A percentile compares a stretch with the other conserved stretches of the same genome.
phyloP scores from a whole-genome alignment of 2,329 filamentous ascomycete species.

The Exserohilum rostratum region DNA sequence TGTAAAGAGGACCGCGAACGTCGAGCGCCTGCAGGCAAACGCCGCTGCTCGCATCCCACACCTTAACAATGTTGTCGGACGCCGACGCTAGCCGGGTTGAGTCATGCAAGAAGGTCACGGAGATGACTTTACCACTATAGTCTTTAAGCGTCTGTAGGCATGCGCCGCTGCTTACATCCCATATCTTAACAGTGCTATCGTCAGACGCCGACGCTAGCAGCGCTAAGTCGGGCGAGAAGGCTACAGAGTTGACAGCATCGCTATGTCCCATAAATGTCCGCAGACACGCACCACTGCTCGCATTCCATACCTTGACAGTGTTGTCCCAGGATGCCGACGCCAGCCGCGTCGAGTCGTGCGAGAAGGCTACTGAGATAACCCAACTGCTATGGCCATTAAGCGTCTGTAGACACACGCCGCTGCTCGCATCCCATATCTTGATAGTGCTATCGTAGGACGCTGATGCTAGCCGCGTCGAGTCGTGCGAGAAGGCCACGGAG shows the following conservation, averaged over 20 bases:
- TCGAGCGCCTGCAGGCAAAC: neutral
- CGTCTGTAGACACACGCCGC: neutral
- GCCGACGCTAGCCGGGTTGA: constrained; percentile 4
- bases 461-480: neutral
- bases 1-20: constrained; percentile 8
- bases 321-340: constrained; percentile 14
- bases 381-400: neutral
- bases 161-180: too few relatives aligned
- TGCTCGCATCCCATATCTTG: constrained; percentile 18
- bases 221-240: neutral
- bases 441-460: constrained; percentile 1
- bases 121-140: neutral
- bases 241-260: neutral
- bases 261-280: neutral
- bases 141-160: neutral
- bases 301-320: constrained; percentile 17
- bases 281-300: too few relatives aligned
- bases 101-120: constrained; percentile 20
- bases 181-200: too few relatives aligned
- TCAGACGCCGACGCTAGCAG: too few relatives aligned
- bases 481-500: too few relatives aligned
- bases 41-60: too few relatives aligned
- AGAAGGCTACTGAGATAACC: constrained; percentile 11
- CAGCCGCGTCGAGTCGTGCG: constrained; percentile 12
- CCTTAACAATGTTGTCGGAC: too few relatives aligned